A percentile compares a stretch with the other conserved stretches of the same genome.
Evolutionary conservation across 257 asterid species (phyloP).

Genomic region (Osmanthus fragrans): DNA sequence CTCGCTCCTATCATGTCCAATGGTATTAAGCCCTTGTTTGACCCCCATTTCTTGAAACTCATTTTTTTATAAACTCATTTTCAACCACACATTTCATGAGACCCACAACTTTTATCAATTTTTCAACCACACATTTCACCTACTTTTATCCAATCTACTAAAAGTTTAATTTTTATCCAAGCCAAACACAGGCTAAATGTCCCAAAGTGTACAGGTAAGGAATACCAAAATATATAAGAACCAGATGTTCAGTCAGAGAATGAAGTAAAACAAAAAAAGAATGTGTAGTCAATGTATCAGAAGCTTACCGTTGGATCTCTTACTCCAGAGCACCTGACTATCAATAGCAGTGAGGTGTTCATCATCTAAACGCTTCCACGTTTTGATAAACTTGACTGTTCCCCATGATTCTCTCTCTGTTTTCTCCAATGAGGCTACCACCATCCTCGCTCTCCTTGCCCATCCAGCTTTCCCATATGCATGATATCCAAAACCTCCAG

Average conservation of each 20-base stretch:
- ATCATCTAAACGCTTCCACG: slow-evolving; percentile 90
- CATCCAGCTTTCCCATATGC: slow-evolving; percentile 97
- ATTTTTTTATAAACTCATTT: no score
- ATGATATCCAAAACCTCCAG: slow-evolving; percentile 96
- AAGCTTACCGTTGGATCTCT: slow-evolving; percentile 44
- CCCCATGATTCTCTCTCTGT: slow-evolving; percentile 80
- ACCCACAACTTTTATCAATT: no score
- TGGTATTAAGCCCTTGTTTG: background rate
- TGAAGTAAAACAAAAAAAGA: background rate
- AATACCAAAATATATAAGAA: background rate
- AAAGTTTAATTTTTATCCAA: no score
- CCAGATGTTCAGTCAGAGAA: background rate
- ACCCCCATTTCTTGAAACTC: no score
- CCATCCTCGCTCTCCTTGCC: slow-evolving; percentile 95
- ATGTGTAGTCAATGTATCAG: background rate
- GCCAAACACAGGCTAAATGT: background rate
- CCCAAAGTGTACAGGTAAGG: background rate
- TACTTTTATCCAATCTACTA: no score
- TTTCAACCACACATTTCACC: no score
- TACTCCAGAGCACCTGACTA: slow-evolving; percentile 81
- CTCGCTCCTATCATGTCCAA: background rate
- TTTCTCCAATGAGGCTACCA: slow-evolving; percentile 71
- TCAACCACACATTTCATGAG: no score
- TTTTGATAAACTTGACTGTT: slow-evolving; percentile 66
- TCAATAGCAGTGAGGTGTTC: slow-evolving; percentile 65